Evolutionary conservation across 352 stramenopile species (phyloP), one percentile per base, ranked within the genome.

Genomic region (Poterioochromonas sp.): DNA sequence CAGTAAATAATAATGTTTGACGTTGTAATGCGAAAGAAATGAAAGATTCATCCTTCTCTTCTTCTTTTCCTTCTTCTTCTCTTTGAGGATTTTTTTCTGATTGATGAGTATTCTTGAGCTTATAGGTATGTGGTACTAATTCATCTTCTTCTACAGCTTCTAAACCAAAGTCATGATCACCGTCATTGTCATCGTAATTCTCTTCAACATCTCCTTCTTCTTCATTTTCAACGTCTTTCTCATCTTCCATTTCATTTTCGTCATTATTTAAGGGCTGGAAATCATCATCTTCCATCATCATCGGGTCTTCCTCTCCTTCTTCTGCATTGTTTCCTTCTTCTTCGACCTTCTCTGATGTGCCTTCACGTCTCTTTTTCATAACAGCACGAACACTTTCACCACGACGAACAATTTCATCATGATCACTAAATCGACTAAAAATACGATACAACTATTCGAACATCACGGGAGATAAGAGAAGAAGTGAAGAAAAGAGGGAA

Each of bases 321-420:
- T 76, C 83, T 63, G 70, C 76, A 47, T 73, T 3, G 64, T 87
- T 77, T 91, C 84, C 0, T 85, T 86, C 71, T 92, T 89, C 76
- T 83, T 79, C 44, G 29, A 98, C 87, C 78, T 95, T 96, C 78
- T 87, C 95, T 84, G 99, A 94, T 63, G 91, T 83, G 11, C 63
- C 63, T 29, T 29, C 2, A 26, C n/a, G 20, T 32, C 98, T 86
- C 0, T 87, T 87, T 51, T 90, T 89, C 3, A 94, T 94, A 44
- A 93, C 98, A 12, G 90, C 89, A 40, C 73, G 73, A 58, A 84
- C 83, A 78, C 89, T 86, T 70, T 90, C 84, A 71, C 98, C 93
- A 80, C 97, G 91, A 60, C 98, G 94, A 1, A 92, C 93, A 15
- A 99, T 87, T 83, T 98, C 98, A 85, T 99, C 94, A 0, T 95